Conservation (phyloP, 495 filamentous ascomycete genomes). For the Lentithecium fluviatile region DNA sequence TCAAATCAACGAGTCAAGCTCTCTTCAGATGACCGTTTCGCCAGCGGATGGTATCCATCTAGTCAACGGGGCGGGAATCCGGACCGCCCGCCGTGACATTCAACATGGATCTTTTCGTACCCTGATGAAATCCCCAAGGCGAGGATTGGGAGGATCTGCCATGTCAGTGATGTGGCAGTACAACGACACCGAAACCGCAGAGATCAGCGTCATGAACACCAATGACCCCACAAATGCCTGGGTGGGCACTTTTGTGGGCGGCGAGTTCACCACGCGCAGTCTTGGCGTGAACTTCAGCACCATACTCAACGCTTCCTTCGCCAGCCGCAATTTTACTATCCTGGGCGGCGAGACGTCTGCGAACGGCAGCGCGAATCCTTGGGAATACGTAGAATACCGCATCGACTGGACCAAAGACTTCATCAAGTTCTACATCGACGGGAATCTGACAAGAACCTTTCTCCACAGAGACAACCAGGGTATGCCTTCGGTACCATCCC, state of each 20-base stretch:
- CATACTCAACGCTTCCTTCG: conserved; percentile 15
- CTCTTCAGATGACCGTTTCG: conserved; percentile 34
- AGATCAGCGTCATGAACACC: conserved; percentile 44
- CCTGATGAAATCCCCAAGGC: conserved; percentile 35
- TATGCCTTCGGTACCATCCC: conserved; percentile 39
- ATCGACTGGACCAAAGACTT: conserved; percentile 45
- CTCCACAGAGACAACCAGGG: conserved; percentile 21
- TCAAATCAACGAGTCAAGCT: conserved; percentile 32
- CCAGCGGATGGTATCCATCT: conserved; percentile 38
- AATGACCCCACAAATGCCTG: conserved; percentile 38
- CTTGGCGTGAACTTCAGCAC: conserved; percentile 41
- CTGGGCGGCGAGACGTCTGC: conserved; percentile 4
- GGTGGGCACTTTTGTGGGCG: conserved; percentile 41
- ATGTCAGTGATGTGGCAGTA: conserved; percentile 44
- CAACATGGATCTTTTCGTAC: conserved; percentile 45
- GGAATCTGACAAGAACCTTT: conserved; percentile 33
- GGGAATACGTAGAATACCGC: conserved; percentile 44
- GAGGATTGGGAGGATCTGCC: conserved; percentile 37
- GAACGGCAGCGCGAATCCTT: conserved; percentile 34
- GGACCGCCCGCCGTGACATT: conserved; percentile 43
- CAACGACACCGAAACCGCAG: conserved; percentile 43
- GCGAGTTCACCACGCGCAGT: conserved; percentile 36
- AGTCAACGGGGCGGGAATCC: conserved; percentile 40
- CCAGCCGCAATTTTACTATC: conserved; percentile 25
- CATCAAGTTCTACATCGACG: conserved; percentile 41